Evolutionary conservation across 2,329 filamentous ascomycete species (phyloP), one percentile per base, ranked within the genome.

Genomic region (Clonostachys sp.): DNA sequence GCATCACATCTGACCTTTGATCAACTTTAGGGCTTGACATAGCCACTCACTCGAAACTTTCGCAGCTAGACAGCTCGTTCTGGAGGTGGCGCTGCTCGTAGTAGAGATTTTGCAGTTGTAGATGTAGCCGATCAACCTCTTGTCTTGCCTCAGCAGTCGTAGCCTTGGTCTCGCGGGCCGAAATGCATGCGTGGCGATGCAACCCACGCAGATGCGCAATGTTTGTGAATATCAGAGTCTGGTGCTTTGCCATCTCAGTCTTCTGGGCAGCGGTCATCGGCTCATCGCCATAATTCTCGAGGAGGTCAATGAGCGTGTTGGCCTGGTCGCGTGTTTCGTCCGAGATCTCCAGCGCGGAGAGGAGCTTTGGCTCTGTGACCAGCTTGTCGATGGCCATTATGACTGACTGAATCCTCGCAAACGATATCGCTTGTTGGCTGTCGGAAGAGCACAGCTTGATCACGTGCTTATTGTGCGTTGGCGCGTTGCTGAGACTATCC

Each of bases 21-120:
- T n/a, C 17, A 42, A 20, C n/a, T 13, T 12, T 12, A 4, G 20
- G 24, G 41, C 13, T 16, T 16, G 12, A 30, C 17, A 13, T 9
- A 16, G 43, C 16, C 4, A 79, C 88, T 52, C 71, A 95, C 90
- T 96, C 89, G 58, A 95, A 96, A 45, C 85, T 87, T 62, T 96
- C 89, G 65, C 94, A 97, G 9, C 89, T 90, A 1, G 81, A 75
- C 51, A 99, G 97, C 68, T 99, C 94, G 44, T 89, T 89, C 53
- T 88, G 83, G 47, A 99, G 72, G 66, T 96, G 91, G 47, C 89
- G 78, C 70, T 97, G 91, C 67, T 99, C 92, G 62, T 99, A 99
- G 65, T 94, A 95, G 8, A 99, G 73, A 61, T 99, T 99, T 68
- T 97, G 92, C 47, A 99, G 77, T 61, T 95, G 89, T 36, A 99